A percentile compares a stretch with the other conserved stretches of the same genome.
phyloP scores from a whole-genome alignment of 192 early-diverging fungal species.

The Coemansia umbellata region DNA sequence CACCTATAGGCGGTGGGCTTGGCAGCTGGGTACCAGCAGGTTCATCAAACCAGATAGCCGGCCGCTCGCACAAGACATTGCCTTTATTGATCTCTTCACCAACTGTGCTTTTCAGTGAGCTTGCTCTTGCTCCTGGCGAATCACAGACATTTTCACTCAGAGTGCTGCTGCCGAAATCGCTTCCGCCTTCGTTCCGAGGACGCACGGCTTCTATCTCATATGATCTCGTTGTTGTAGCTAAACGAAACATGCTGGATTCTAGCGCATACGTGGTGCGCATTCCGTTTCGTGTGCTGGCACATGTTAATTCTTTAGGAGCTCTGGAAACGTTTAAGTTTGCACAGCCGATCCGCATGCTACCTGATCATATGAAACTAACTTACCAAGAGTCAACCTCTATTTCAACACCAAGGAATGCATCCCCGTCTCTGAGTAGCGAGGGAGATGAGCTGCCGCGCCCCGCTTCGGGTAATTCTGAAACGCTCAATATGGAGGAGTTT shows the following conservation, averaged over 20 bases:
- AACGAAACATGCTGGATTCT: slow-evolving; percentile 44
- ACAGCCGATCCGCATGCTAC: slow-evolving; percentile 33
- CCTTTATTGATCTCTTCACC: slow-evolving; percentile 36
- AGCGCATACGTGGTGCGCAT: slow-evolving; percentile 32
- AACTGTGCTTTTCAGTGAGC: slow-evolving; percentile 46
- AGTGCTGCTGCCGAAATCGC: slow-evolving; percentile 26
- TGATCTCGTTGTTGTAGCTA: slow-evolving; percentile 43
- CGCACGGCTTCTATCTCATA: slow-evolving; percentile 32
- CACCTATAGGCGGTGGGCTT: slow-evolving; percentile 40
- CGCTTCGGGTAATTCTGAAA: background rate
- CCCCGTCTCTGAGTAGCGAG: slow-evolving; percentile 11
- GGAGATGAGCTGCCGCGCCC: background rate
- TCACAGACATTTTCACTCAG: slow-evolving; percentile 44
- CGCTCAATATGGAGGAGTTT: background rate
- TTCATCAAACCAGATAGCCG: background rate
- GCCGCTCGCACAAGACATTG: slow-evolving; percentile 23
- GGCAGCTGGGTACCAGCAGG: slow-evolving; percentile 27
- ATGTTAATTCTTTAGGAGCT: background rate
- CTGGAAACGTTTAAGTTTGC: slow-evolving; percentile 11
- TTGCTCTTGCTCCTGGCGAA: slow-evolving; percentile 39
- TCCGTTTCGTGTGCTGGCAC: slow-evolving; percentile 39
- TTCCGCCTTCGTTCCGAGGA: slow-evolving; percentile 48
- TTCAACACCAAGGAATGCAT: slow-evolving; percentile 33
- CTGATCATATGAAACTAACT: slow-evolving; percentile 20
- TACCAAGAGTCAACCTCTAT: slow-evolving; percentile 20